phyloP scores from a whole-genome alignment of 768 basidiomycete genomes.

The Amanita muscaria region DNA sequence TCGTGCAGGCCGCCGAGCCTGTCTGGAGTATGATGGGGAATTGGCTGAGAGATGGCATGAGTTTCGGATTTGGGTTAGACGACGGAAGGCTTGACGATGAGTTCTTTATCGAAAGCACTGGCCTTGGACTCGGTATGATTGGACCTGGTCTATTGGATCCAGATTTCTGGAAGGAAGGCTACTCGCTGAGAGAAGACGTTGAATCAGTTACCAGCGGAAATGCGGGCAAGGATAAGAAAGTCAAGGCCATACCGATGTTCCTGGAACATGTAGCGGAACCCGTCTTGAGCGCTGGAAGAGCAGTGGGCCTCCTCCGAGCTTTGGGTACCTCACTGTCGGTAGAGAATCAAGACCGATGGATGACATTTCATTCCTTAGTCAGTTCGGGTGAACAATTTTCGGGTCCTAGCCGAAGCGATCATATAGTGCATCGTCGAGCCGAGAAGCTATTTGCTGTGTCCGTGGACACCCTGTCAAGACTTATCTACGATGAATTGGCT shows the following conservation, averaged over 20 bases:
- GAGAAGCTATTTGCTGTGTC: conserved; percentile 39
- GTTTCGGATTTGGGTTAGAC: conserved; percentile 28
- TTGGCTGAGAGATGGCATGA: conserved; percentile 74
- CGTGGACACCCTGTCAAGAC: conserved; percentile 48
- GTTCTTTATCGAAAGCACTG: conserved; percentile 74
- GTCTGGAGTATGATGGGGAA: conserved; percentile 63
- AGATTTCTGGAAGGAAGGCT: conserved; percentile 76
- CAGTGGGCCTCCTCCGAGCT: conserved; percentile 62
- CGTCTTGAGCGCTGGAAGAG: conserved; percentile 65
- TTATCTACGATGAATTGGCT: conserved; percentile 57
- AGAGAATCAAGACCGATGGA: conserved; percentile 27
- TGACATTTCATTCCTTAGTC: conserved; percentile 34
- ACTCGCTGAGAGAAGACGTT: conserved; percentile 40
- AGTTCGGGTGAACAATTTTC: conserved; percentile 15
- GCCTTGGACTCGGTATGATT: conserved; percentile 41
- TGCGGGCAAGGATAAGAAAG: conserved; percentile 13
- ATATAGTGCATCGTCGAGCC: neutral
- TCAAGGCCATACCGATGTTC: conserved; percentile 47
- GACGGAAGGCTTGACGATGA: conserved; percentile 53
- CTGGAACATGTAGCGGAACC: conserved; percentile 49
- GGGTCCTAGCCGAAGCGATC: neutral
- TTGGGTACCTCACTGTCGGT: conserved; percentile 32
- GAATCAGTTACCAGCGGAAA: conserved; percentile 18
- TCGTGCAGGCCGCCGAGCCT: conserved; percentile 56
- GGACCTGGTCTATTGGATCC: conserved; percentile 50